Base-by-base conservation (phyloP, 768 basidiomycete genomes). In the Pleurotus pulmonarius region DNA sequence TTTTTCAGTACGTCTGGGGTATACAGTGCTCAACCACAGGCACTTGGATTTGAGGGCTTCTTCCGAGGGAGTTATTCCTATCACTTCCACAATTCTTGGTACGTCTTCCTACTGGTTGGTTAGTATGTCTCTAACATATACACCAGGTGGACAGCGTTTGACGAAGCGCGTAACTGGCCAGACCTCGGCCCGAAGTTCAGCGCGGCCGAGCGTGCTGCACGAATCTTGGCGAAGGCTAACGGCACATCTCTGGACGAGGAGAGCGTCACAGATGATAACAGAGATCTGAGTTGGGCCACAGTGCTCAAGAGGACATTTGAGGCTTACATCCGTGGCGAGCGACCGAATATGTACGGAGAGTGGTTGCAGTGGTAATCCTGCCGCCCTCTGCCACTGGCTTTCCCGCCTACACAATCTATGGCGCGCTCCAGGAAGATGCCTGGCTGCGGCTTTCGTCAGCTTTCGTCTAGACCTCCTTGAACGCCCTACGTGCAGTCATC, bases 231-330 rank as follows among this genome's bases (percentile, higher is more conserved):
- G 9, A 67, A 65, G 41, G 70, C 72, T 20, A 64, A 56, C n/a
- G 29, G 46, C 22, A 49, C 46, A 2, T 34, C 25, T 5, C 16
- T 49, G 16, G 39, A 56, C 15, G 74, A 72, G 47, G 75, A 77
- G 16, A 75, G 75, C 25, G 73, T 84, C 3, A 74, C 73, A 15
- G 81, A 86, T 58, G 92, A 94, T 70, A 81, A 83, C 66, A 82
- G 86, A 41, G 94, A 96, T 65, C 75, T 95, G 55, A 83, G 88
- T 63, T 99, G 97, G 97, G 83, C 90, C 22, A 90, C 94, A 11
- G 94, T 98, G 18, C 70, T 98, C 63, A 99, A 98, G 75, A 81
- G 97, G 67, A 94, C 92, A 43, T 98, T 97, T 66, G 97, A 99
- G 73, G 81, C 87, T 18, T 98, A 91, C 70, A 68, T 99, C 59